Conservation (phyloP, 768 basidiomycete species). For the Suillus hirtellus region DNA sequence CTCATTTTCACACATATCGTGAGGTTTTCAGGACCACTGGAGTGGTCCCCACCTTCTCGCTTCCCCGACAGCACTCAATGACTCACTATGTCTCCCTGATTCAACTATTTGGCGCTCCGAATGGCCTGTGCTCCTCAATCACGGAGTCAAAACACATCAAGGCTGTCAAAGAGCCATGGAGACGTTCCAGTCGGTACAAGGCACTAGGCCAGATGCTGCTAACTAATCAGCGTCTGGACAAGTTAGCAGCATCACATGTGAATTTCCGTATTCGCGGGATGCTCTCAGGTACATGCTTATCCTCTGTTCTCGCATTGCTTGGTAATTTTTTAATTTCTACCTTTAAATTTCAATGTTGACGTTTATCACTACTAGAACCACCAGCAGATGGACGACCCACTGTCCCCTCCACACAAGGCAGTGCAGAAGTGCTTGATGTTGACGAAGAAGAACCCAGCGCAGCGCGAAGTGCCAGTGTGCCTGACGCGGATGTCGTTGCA, state of each 20-base stretch:
- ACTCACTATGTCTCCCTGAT: conserved; percentile 18
- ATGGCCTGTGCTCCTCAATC: conserved; percentile 22
- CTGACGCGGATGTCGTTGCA: background rate
- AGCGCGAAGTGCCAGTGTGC: background rate
- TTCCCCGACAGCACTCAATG: conserved; percentile 28
- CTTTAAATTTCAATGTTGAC: background rate
- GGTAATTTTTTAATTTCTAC: background rate
- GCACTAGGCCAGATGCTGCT: conserved; percentile 36
- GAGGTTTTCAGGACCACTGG: conserved; percentile 17
- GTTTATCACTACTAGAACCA: background rate
- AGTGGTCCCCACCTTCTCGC: conserved; percentile 22
- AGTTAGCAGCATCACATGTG: conserved; percentile 21
- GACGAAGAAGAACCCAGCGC: background rate
- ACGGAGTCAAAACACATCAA: conserved; percentile 32
- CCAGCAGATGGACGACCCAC: background rate
- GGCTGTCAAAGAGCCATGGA: conserved; percentile 37
- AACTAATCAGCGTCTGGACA: conserved; percentile 21
- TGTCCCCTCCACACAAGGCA: no score
- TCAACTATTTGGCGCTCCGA: conserved; percentile 18
- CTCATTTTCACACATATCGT: conserved; percentile 21
- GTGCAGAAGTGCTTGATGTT: no score
- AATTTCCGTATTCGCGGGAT: conserved; percentile 24
- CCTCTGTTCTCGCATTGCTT: background rate
- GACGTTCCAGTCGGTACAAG: conserved; percentile 16
- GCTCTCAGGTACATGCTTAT: conserved; percentile 15